These are phyloP conservation scores for Marchantia paleacea DNA, from an alignment of 225 moss, liverwort and hornwort genomes.

Conservation along the genomic window DNA sequence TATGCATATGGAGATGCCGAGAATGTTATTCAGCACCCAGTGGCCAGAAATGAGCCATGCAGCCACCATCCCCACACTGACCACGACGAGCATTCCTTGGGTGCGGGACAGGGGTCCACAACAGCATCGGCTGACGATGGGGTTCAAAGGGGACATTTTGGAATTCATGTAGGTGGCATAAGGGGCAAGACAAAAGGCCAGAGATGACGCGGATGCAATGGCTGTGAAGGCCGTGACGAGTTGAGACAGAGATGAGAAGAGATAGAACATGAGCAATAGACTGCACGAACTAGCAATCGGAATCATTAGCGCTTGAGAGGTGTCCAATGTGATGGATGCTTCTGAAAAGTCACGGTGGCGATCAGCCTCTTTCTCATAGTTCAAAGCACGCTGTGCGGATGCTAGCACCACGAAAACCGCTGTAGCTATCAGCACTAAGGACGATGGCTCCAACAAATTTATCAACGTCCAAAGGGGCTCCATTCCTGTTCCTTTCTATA, in stretches of 20 bases:
- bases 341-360: slow-evolving; percentile 70
- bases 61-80: slow-evolving; percentile 60
- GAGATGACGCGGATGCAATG: slow-evolving; percentile 57
- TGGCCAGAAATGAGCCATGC: slow-evolving; percentile 81
- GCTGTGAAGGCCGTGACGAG: slow-evolving; percentile 78
- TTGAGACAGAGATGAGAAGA: slow-evolving; percentile 84
- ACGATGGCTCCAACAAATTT: slow-evolving; percentile 76
- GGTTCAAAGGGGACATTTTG: slow-evolving; percentile 51
- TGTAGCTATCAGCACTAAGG: slow-evolving; percentile 57
- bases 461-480: slow-evolving; percentile 71
- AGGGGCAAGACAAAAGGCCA: slow-evolving; percentile 74
- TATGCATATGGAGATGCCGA: slow-evolving; percentile 84
- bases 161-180: slow-evolving; percentile 54
- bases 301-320: slow-evolving; percentile 84
- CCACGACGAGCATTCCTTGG: slow-evolving; percentile 47
- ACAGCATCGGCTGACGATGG: slow-evolving; percentile 52
- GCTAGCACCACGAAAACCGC: slow-evolving; percentile 76
- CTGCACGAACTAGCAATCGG: slow-evolving; percentile 92
- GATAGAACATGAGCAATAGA: slow-evolving; percentile 91
- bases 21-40: slow-evolving; percentile 81
- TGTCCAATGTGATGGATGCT: slow-evolving; percentile 72
- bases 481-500: slow-evolving; percentile 32
- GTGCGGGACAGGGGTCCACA: slow-evolving; percentile 62
- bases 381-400: slow-evolving; percentile 78
- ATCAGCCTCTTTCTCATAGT: slow-evolving; percentile 79